A percentile compares a stretch with the other conserved stretches of the same genome.
Evolutionary conservation across 768 basidiomycete species (phyloP).

Genomic region (Gyrodon lividus): DNA sequence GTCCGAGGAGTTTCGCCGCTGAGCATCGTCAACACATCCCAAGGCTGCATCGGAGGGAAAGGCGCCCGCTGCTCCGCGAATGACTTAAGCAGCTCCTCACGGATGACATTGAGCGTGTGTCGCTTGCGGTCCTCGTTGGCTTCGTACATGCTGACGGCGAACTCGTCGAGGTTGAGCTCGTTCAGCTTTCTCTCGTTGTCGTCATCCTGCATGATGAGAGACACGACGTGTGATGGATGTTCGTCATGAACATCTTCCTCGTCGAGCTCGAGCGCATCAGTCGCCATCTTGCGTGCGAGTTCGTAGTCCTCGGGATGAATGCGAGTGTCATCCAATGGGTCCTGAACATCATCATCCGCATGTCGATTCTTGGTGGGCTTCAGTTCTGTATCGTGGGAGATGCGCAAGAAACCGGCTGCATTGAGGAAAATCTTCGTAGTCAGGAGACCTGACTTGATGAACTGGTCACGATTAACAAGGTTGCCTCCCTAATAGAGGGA

Average conservation of each 20-base stretch:
- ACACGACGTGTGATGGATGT: slow-evolving; percentile 88
- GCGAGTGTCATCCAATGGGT: slow-evolving; percentile 92
- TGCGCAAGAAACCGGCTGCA: slow-evolving; percentile 87
- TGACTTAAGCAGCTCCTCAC: slow-evolving; percentile 77
- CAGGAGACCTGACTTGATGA: slow-evolving; percentile 76
- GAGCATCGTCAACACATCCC: slow-evolving; percentile 93
- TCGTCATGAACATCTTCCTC: slow-evolving; percentile 94
- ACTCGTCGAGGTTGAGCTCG: slow-evolving; percentile 93
- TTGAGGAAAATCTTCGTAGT: slow-evolving; percentile 91
- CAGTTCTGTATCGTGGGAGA: slow-evolving; percentile 67
- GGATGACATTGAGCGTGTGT: slow-evolving; percentile 85
- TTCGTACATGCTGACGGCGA: slow-evolving; percentile 87
- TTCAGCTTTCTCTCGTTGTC: slow-evolving; percentile 79
- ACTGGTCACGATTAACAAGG: slow-evolving; percentile 82
- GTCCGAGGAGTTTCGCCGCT: slow-evolving; percentile 87
- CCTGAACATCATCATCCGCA: slow-evolving; percentile 66
- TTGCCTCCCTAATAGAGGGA: slow-evolving; percentile 67
- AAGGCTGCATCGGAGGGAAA: slow-evolving; percentile 63
- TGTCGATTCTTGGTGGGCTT: slow-evolving; percentile 60
- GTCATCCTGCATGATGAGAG: slow-evolving; percentile 78
- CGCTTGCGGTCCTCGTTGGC: slow-evolving; percentile 85
- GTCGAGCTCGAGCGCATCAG: slow-evolving; percentile 94
- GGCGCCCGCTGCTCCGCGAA: slow-evolving; percentile 71
- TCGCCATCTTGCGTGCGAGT: slow-evolving; percentile 96
- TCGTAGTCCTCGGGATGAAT: slow-evolving; percentile 99